Base-by-base conservation (phyloP, 2,329 filamentous ascomycete genomes). In the Aulographum hederae region DNA sequence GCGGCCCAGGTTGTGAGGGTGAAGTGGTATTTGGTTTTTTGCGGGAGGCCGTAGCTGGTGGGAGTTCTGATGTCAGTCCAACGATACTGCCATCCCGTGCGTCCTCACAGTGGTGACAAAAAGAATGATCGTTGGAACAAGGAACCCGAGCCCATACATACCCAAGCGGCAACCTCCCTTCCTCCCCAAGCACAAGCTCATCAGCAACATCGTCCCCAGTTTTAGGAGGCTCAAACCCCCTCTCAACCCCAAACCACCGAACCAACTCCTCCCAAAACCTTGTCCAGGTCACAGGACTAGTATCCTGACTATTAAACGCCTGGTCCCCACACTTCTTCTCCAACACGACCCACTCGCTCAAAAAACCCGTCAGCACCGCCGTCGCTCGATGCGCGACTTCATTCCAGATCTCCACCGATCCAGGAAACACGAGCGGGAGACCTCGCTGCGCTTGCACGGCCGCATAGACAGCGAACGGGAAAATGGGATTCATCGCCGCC, bases 301-400 rank as follows among this genome's bases (percentile, higher is more conserved):
- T 54, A 32, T 65, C 57, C 11, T 42, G 39, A 2, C 52, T 50
- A 37, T 63, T 63, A 43, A 62, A 61, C 12, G 47, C 52, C 41
- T 62, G 42, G 36, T 60, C 50, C 28, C 41, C 43, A 13, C 50
- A 50, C 6, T 44, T 44, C 3, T 48, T 46, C 6, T 50, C 50
- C 14, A 64, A 42, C 1, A 53, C 54, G 0, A 52, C 52, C 56
- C 57, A 65, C 42, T 63, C 60, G n/a, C 46, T 48, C 4, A 63
- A 47, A 33, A 57, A 57, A 1, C 51, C 52, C 14, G 56, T 63
- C 31, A 63, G 39, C 38, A 50, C 43, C 2, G 55, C 59, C 0
- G 48, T 52, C 21, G 49, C 54, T 35, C 57, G 51, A 19, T 48
- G 46, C 15, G 46, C 41, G 15, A 45, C 39, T 3, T 38, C 40